Base-by-base conservation (phyloP, 345 rosid species). In the Passiflora organensis region DNA sequence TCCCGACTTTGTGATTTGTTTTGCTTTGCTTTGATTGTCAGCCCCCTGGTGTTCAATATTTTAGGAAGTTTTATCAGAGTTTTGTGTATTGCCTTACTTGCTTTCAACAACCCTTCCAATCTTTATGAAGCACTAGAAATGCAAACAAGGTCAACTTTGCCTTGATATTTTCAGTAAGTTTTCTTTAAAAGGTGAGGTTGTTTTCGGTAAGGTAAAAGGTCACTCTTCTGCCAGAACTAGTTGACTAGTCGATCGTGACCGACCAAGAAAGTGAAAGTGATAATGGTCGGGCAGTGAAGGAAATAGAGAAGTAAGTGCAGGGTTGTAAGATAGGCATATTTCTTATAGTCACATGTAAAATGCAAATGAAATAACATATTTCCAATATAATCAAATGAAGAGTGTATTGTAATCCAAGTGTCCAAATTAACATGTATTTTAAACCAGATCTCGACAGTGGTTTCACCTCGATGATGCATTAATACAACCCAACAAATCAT, bases 301-400 rank as follows among this genome's bases (percentile, higher is more conserved):
- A 54, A 28, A 22, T 16, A n/a, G n/a, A n/a, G n/a, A n/a, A n/a
- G n/a, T n/a, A n/a, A n/a, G n/a, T n/a, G n/a, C n/a, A n/a, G n/a
- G n/a, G n/a, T n/a, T n/a, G n/a, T n/a, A n/a, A n/a, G 53, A 62
- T 51, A 69, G 74, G 56, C 62, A 64, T 44, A 38, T 41, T 65
- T 71, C n/a, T 69, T 63, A 22, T 38, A 22, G 18, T 4, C 37
- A 23, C 46, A 19, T 13, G 45, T 13, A 13, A 41, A 12, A 20
- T 10, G 16, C 38, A 23, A 16, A 6, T 55, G 4, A 8, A 21
- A 42, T 24, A 32, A 16, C 21, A n/a, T 28, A 2, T 28, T 28
- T 2, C 34, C n/a, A n/a, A n/a, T n/a, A n/a, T n/a, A 28, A 28
- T 28, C 5, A n/a, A n/a, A n/a, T n/a, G n/a, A 28, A 2, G 34